A percentile compares a stretch with the other conserved stretches of the same genome.
phyloP scores from a whole-genome alignment of 202 grass and related monocot genomes.

The Bolboschoenoplectus hybrid region DNA sequence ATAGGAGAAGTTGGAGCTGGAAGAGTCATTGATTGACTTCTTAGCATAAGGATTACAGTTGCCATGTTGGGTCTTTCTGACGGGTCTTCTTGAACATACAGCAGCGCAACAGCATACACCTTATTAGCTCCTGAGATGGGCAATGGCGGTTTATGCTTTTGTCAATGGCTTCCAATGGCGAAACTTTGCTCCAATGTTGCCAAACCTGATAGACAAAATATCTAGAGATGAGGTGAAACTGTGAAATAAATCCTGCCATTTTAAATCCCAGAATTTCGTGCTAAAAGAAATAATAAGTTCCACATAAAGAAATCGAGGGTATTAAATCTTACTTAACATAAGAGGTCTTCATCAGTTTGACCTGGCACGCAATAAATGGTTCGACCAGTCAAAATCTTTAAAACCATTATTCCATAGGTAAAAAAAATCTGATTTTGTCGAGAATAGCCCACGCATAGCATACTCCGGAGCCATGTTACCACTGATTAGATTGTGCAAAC shows the following conservation, averaged over 20 bases:
- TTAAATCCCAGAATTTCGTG: no score
- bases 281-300: no score
- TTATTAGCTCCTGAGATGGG: conserved; percentile 5
- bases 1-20: neutral
- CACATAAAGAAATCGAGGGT: neutral
- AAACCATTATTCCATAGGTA: conserved; percentile 60
- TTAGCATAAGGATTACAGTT: conserved; percentile 28
- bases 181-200: neutral
- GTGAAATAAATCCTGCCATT: no score
- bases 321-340: neutral
- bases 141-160: neutral
- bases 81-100: neutral
- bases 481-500: conserved; percentile 32
- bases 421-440: conserved; percentile 61
- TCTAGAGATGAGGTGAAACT: no score
- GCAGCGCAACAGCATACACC: neutral
- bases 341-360: neutral
- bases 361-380: conserved; percentile 21
- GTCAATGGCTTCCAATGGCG: neutral
- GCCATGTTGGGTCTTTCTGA: conserved; percentile 23
- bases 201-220: conserved; percentile 24
- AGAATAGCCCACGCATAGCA: conserved; percentile 48
- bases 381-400: conserved; percentile 55
- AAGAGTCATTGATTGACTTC: conserved; percentile 5
- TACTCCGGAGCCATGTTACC: conserved; percentile 68